These are phyloP conservation scores for Trametopsis cervina DNA, from an alignment of 768 basidiomycete species.

Conservation along the genomic window DNA sequence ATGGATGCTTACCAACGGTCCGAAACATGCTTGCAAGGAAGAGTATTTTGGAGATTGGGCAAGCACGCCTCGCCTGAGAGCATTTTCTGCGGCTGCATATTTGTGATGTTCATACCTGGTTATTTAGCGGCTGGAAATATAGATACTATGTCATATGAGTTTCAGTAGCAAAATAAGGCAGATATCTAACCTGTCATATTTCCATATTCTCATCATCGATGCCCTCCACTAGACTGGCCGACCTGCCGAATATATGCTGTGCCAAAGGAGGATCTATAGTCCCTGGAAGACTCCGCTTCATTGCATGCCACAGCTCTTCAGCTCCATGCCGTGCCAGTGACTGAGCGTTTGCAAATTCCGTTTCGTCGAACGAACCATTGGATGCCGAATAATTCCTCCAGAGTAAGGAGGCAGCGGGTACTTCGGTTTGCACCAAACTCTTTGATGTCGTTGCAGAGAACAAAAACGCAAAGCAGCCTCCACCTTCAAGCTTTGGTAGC, in stretches of 20 bases:
- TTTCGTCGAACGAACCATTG: constrained; percentile 30
- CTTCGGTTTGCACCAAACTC: constrained; percentile 12
- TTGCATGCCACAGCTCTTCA: constrained; percentile 35
- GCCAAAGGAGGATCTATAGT: not conserved
- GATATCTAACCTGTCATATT: constrained; percentile 5
- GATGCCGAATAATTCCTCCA: constrained; percentile 52
- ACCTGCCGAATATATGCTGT: not conserved
- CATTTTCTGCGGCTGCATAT: too few species aligned
- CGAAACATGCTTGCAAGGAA: too few species aligned
- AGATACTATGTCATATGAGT: too few species aligned
- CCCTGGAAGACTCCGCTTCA: constrained; percentile 36
- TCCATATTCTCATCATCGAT: constrained; percentile 14
- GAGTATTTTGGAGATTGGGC: too few species aligned
- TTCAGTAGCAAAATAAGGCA: not conserved
- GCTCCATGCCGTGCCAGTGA: constrained; percentile 45
- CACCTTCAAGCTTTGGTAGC: constrained; percentile 27
- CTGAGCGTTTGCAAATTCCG: constrained; percentile 36
- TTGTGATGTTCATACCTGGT: too few species aligned
- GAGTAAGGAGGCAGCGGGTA: constrained; percentile 21
- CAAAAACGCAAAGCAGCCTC: constrained; percentile 70
- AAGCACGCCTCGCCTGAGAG: too few species aligned
- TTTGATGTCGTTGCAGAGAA: constrained; percentile 28
- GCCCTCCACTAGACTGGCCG: not conserved
- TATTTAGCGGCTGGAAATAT: too few species aligned
- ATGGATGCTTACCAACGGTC: too few species aligned